Percentiles rank a stretch among this genome's conserved stretches.
Conservation (phyloP, 495 filamentous ascomycete species). For the Barbatosphaeria neglecta region DNA sequence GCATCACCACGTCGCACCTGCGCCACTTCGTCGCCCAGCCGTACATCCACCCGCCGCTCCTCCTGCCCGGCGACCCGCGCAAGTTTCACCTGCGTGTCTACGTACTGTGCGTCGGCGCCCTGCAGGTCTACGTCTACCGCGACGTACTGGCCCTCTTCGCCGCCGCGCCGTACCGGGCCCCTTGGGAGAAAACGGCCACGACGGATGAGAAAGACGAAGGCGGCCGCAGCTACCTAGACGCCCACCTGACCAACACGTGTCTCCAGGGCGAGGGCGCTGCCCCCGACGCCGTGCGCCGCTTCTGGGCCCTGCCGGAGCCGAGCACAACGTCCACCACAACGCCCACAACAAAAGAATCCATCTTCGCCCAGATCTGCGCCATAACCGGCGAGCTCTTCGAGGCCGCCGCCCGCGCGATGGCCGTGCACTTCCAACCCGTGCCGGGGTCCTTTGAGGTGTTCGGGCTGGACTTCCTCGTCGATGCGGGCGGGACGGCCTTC, state of each 20-base stretch:
- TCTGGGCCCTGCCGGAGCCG: constrained; percentile 51
- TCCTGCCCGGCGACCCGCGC: constrained; percentile 51
- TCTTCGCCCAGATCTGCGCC: constrained; percentile 62
- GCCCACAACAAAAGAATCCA: constrained; percentile 35
- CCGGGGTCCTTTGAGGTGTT: constrained; percentile 85
- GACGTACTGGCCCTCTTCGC: constrained; percentile 92
- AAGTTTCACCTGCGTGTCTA: constrained; percentile 97
- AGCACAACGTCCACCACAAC: constrained; percentile 7
- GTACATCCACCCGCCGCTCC: constrained; percentile 85
- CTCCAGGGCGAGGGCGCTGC: constrained; percentile 49
- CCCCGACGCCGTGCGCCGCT: constrained; percentile 43
- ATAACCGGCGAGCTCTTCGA: constrained; percentile 69
- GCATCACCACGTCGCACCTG: constrained; percentile 77
- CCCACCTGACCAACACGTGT: constrained; percentile 89
- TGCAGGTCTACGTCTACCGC: constrained; percentile 77
- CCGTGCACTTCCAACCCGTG: constrained; percentile 81
- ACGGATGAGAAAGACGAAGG: too few species aligned
- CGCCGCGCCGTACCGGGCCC: constrained; percentile 46
- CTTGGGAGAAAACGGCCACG: too few species aligned
- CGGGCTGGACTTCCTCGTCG: constrained; percentile 83
- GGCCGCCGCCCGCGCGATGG: constrained; percentile 71
- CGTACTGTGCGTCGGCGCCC: constrained; percentile 63
- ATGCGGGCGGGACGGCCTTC: constrained; percentile 49
- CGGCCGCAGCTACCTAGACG: constrained; percentile 43
- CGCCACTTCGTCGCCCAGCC: constrained; percentile 92